Evolutionary conservation across 331 rosid genomes (phyloP).

Genomic region (Pyracantha coccinea): DNA sequence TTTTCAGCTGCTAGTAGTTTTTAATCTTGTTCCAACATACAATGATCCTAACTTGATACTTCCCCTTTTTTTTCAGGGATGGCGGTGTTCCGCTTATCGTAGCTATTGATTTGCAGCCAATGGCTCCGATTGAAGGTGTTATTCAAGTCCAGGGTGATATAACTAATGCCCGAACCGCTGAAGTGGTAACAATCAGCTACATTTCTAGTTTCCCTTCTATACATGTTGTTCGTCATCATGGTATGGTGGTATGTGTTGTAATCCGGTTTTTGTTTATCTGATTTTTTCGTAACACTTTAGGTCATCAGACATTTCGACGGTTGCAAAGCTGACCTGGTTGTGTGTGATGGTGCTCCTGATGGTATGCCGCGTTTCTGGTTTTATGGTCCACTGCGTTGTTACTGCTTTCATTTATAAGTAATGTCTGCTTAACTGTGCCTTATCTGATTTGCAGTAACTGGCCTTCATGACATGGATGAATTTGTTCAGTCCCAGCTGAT

Average conservation of each 20-base stretch:
- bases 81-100: constrained; percentile 81
- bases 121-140: constrained; percentile 99
- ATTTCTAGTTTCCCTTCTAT: not conserved
- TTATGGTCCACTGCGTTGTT: not conserved
- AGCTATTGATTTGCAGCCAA: constrained; percentile 98
- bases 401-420: not conserved
- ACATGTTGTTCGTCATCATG: not conserved
- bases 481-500: constrained; percentile 96
- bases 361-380: constrained; percentile 35
- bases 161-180: constrained; percentile 94
- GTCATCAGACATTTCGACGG: constrained; percentile 97
- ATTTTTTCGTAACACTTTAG: constrained; percentile 17
- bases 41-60: constrained; percentile 18
- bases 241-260: not conserved
- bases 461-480: constrained; percentile 99
- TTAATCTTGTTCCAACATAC: not conserved
- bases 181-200: constrained; percentile 45
- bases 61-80: constrained; percentile 49
- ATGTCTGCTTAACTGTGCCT: not conserved
- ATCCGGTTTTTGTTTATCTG: not conserved
- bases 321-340: constrained; percentile 96
- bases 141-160: constrained; percentile 99
- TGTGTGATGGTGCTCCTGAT: constrained; percentile 99
- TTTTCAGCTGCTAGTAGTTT: not conserved
- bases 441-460: constrained; percentile 58